These are phyloP conservation scores for Deinandra increscens DNA, from an alignment of 129 eudicot species.

Conservation along the genomic window DNA sequence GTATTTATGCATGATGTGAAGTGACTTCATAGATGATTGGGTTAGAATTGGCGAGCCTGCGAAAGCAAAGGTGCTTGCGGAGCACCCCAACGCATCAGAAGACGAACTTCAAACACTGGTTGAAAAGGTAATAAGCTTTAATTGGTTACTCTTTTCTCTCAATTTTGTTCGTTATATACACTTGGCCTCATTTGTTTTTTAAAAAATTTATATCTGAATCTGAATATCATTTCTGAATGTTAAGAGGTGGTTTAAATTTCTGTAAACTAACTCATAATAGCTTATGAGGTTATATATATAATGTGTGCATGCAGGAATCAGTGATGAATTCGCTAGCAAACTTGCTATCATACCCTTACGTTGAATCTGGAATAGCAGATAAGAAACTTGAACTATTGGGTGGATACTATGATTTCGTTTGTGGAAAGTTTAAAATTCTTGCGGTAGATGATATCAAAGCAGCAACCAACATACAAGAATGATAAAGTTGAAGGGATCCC, in stretches of 20 bases:
- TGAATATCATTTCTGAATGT: no score
- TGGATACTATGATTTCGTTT: slow-evolving; percentile 24
- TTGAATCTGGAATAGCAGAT: slow-evolving; percentile 19
- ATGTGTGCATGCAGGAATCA: slow-evolving; percentile 26
- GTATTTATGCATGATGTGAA: slow-evolving; percentile 16
- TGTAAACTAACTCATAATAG: no score
- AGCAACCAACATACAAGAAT: slow-evolving; percentile 9
- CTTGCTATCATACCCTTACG: slow-evolving; percentile 28
- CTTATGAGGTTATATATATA: no score
- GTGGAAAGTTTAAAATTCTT: slow-evolving; percentile 17
- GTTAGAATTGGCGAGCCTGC: slow-evolving; percentile 32
- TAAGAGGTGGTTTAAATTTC: no score
- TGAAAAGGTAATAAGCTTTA: slow-evolving; percentile 22
- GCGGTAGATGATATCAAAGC: background rate
- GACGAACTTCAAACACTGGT: slow-evolving; percentile 27
- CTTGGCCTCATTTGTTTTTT: no score
- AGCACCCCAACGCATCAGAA: slow-evolving; percentile 8
- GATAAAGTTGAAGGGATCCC: background rate
- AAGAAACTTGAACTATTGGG: slow-evolving; percentile 29
- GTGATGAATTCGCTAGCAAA: slow-evolving; percentile 22
- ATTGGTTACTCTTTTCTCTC: background rate
- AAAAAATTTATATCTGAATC: no score
- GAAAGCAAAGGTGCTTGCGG: slow-evolving; percentile 21
- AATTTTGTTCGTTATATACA: no score
- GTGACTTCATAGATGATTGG: slow-evolving; percentile 34